These are phyloP conservation scores for Suillus paluster DNA, from an alignment of 768 basidiomycete species.

Conservation along the genomic window DNA sequence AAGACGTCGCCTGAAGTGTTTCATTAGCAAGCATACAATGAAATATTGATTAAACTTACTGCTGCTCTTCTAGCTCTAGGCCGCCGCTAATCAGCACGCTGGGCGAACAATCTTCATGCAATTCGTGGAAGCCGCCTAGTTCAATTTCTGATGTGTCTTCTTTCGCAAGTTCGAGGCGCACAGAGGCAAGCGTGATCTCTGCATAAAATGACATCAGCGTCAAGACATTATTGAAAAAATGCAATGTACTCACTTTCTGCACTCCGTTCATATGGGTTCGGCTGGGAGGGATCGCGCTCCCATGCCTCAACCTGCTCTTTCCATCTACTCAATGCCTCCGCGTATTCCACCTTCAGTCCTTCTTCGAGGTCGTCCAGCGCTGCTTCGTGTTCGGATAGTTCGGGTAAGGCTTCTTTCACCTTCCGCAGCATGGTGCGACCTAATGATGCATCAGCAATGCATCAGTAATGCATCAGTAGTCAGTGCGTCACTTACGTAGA, in stretches of 20 bases:
- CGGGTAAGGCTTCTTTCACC: not conserved
- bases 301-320: no score
- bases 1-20: no score
- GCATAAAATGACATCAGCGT: no score
- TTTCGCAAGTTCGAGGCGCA: conserved; percentile 12
- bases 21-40: not conserved
- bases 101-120: conserved; percentile 11
- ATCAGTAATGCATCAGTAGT: no score
- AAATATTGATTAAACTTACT: conserved; percentile 6
- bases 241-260: not conserved
- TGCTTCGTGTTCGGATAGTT: not conserved
- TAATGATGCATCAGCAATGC: no score
- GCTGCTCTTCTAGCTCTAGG: conserved; percentile 21
- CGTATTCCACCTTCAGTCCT: not conserved
- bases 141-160: conserved; percentile 8
- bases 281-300: conserved; percentile 23
- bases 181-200: conserved; percentile 3
- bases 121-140: not conserved
- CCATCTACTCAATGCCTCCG: conserved; percentile 18
- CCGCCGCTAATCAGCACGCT: conserved; percentile 13
- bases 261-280: conserved; percentile 27
- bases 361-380: not conserved
- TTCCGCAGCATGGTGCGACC: conserved; percentile 9
- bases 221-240: no score
- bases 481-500: no score